Evolutionary conservation across 202 grass and related monocot species (phyloP).

Genomic region (Bolboschoenoplectus hybrid): DNA sequence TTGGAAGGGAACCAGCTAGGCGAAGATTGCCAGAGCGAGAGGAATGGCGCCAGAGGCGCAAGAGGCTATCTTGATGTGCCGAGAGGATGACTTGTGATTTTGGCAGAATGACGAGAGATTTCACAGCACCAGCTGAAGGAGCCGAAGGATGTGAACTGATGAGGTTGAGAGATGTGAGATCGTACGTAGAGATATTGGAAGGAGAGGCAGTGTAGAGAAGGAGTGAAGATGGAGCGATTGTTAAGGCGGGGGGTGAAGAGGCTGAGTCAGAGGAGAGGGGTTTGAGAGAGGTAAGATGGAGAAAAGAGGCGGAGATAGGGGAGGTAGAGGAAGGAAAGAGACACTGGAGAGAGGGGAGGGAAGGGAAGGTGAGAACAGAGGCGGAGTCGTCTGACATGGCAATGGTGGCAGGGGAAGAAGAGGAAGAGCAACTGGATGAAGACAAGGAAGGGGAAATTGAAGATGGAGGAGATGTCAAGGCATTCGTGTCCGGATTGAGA

Average conservation of each 20-base stretch:
- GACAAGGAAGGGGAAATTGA: constrained; percentile 10
- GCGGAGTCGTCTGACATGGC: constrained; percentile 53
- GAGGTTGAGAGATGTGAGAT: constrained; percentile 43
- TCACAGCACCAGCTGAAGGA: constrained; percentile 56
- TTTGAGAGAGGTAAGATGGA: constrained; percentile 52
- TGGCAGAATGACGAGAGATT: constrained; percentile 53
- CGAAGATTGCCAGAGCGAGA: constrained; percentile 35
- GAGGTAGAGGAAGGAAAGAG: constrained; percentile 15
- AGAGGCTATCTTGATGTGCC: constrained; percentile 65
- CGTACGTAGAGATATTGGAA: constrained; percentile 46
- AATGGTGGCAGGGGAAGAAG: constrained; percentile 38
- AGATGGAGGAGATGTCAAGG: constrained; percentile 19
- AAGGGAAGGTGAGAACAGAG: constrained; percentile 59
- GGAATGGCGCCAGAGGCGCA: constrained; percentile 64
- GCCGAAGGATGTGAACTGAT: constrained; percentile 14
- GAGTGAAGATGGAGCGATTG: neutral
- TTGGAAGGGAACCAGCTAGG: constrained; percentile 62
- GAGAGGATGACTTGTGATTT: constrained; percentile 43
- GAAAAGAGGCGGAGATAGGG: constrained; percentile 28
- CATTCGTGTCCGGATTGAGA: neutral
- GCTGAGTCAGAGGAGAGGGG: constrained; percentile 6
- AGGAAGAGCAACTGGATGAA: constrained; percentile 32
- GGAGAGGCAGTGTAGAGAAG: constrained; percentile 52
- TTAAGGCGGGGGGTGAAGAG: constrained; percentile 25
- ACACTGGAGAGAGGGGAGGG: constrained; percentile 35